Evolutionary conservation across 345 rosid genomes (phyloP).

Genomic region (Rubroshorea leprosula): DNA sequence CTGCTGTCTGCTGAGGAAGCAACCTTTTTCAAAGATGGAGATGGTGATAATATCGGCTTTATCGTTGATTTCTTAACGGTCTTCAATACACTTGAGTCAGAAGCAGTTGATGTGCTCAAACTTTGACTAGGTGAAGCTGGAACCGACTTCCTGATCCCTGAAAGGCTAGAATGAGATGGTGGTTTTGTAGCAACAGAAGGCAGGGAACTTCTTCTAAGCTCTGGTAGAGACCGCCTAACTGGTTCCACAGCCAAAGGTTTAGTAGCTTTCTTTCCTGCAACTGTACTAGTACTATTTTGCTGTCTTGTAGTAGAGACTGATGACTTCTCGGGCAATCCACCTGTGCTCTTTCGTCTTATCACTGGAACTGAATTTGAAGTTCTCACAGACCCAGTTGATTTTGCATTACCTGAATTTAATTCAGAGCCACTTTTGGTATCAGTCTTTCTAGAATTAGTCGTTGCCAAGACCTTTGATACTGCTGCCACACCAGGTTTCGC

Average conservation of each 20-base stretch:
- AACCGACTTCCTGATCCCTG: slow-evolving; percentile 46
- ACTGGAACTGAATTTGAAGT: slow-evolving; percentile 44
- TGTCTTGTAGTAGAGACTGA: slow-evolving; percentile 22
- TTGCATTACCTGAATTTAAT: slow-evolving; percentile 36
- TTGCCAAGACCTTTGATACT: slow-evolving; percentile 33
- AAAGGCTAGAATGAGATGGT: slow-evolving; percentile 33
- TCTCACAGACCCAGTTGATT: slow-evolving; percentile 35
- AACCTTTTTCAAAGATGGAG: slow-evolving; percentile 52
- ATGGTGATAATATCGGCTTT: slow-evolving; percentile 40
- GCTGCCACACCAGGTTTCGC: slow-evolving; percentile 35
- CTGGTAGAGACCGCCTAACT: slow-evolving; percentile 74
- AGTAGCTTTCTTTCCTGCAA: slow-evolving; percentile 36
- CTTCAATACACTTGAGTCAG: slow-evolving; percentile 43
- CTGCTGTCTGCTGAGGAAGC: slow-evolving; percentile 55
- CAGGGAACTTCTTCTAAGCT: slow-evolving; percentile 67
- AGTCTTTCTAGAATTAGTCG: slow-evolving; percentile 52
- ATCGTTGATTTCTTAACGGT: slow-evolving; percentile 37
- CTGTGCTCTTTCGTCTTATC: slow-evolving; percentile 77
- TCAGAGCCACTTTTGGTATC: slow-evolving; percentile 29
- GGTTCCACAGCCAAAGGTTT: slow-evolving; percentile 39
- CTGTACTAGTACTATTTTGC: slow-evolving; percentile 25
- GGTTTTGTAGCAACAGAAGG: slow-evolving; percentile 60
- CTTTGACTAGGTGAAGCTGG: slow-evolving; percentile 44
- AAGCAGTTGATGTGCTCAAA: slow-evolving; percentile 47
- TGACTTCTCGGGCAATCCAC: slow-evolving; percentile 64